Percentiles rank a stretch among this genome's conserved stretches.
phyloP scores from a whole-genome alignment of 495 filamentous ascomycete genomes.

The Hyaloscypha variabilis region DNA sequence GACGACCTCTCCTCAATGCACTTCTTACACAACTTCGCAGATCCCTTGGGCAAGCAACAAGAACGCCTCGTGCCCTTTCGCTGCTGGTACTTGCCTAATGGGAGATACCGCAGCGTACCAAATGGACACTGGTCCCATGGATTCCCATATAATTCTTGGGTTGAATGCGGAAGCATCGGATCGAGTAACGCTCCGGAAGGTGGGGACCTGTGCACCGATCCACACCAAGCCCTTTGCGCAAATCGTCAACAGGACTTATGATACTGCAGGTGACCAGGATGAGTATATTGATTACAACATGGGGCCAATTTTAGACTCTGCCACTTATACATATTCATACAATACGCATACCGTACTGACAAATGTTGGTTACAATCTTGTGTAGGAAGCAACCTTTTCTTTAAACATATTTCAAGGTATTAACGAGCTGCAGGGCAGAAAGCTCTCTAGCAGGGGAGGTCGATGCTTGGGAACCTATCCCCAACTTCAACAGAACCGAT shows the following conservation, averaged over 20 bases:
- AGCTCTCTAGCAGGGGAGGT: not conserved
- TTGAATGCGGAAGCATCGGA: constrained; percentile 34
- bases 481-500: constrained; percentile 35
- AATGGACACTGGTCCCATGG: constrained; percentile 38
- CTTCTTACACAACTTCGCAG: constrained; percentile 18
- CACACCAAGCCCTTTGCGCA: no score
- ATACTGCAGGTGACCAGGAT: no score
- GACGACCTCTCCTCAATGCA: constrained; percentile 2
- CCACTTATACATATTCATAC: no score
- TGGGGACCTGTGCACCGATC: constrained; percentile 35
- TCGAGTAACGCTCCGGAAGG: constrained; percentile 34
- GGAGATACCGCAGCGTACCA: constrained; percentile 19
- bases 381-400: no score
- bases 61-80: constrained; percentile 38
- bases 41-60: constrained; percentile 30
- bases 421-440: not conserved
- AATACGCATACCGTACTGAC: no score
- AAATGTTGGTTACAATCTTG: no score
- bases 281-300: no score
- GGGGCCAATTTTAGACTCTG: no score
- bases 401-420: no score
- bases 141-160: constrained; percentile 37
- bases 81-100: constrained; percentile 26
- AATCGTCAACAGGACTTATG: no score
- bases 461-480: constrained; percentile 18